Base-by-base conservation (phyloP, 371 early-diverging fungal species). In the Lichtheimia ramosa region DNA sequence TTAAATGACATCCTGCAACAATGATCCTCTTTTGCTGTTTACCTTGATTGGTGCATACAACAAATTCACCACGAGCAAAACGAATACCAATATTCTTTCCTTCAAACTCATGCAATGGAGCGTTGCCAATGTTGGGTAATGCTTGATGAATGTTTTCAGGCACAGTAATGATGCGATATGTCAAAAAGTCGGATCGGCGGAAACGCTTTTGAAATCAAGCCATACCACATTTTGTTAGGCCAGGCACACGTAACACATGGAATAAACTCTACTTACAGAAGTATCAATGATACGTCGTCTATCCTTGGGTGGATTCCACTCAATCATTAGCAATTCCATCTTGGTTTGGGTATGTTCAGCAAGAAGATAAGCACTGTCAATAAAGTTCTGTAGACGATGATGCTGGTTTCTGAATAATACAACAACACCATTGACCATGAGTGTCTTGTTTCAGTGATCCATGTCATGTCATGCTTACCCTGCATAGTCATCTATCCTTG, bases 11-110 rank as follows among this genome's bases (percentile, higher is more conserved):
- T n/a, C n/a, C n/a, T n/a, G n/a, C n/a, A n/a, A n/a, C n/a, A n/a
- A n/a, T n/a, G n/a, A n/a, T n/a, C n/a, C n/a, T 20, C 24, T 10
- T 28, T 42, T 24, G 41, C 10, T 5, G 10, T 8, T 23, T 70
- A 74, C 78, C 78, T 77, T 77, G 78, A 42, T 77, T 77, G 27
- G 78, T 77, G 23, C 75, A 74, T 16, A 74, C 68, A 28, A 77
- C 48, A 20, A 58, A 77, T 63, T 77, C 73, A 42, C 78, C 78
- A 10, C 78, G 68, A 42, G 78, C 78, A 55, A 74, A 77, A 0
- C 78, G 70, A 52, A 77, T 74, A 25, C 78, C 78, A 10, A 74
- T 70, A 40, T 77, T 77, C 60, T 74, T 77, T 15, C 78, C 78
- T 49, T 77, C 78, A 28, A 77, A 77, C 62, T 77, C 78, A 57